Evolutionary conservation across 257 asterid species (phyloP).

Genomic region (Nyctanthes arbortristis): DNA sequence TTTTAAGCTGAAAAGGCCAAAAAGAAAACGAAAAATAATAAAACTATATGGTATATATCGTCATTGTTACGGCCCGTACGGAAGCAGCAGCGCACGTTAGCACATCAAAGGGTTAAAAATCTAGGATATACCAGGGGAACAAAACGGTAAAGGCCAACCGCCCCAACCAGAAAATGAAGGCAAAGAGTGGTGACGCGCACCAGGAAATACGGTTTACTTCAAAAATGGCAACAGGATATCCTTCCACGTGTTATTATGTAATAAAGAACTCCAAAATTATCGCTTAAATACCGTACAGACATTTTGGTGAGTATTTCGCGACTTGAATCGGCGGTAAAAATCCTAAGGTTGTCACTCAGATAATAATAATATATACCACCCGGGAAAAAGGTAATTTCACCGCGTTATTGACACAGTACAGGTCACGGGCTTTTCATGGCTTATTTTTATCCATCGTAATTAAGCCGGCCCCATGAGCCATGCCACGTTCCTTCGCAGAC

Average conservation of each 20-base stretch:
- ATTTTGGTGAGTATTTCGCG: not conserved
- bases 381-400: not conserved
- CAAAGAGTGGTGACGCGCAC: not conserved
- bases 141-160: not conserved
- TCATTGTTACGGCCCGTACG: no score
- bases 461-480: no score
- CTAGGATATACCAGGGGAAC: not conserved
- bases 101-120: not conserved
- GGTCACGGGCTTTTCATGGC: not conserved
- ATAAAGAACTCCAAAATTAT: not conserved
- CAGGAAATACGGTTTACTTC: not conserved
- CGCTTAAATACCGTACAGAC: not conserved
- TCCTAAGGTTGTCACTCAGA: no score
- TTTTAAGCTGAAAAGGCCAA: no score
- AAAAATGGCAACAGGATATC: not conserved
- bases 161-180: not conserved
- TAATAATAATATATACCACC: not conserved
- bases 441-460: not conserved
- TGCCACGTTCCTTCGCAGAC: no score
- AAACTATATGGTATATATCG: no score
- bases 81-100: not conserved
- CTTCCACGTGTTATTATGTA: not conserved
- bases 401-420: not conserved
- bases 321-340: not conserved
- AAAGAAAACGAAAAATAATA: no score